These are phyloP conservation scores for Filobasidium wieringae DNA, from an alignment of 768 basidiomycete genomes.

Conservation along the genomic window DNA sequence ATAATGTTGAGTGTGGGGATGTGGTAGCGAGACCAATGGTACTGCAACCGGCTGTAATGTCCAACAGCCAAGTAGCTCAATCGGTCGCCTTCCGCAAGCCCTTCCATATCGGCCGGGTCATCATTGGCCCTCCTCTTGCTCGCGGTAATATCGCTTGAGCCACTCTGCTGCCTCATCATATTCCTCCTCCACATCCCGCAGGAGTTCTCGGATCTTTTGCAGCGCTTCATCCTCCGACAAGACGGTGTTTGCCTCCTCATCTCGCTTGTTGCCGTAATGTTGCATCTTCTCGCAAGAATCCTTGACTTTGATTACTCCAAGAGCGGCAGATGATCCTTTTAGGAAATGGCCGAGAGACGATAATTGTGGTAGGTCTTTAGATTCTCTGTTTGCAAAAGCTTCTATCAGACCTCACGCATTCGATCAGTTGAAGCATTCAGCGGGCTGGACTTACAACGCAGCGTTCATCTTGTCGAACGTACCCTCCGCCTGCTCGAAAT, in stretches of 20 bases:
- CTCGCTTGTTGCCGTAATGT: slow-evolving; percentile 61
- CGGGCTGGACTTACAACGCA: slow-evolving; percentile 53
- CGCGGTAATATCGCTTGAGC: slow-evolving; percentile 49
- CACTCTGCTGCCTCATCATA: slow-evolving; percentile 58
- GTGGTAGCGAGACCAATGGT: too few relatives aligned
- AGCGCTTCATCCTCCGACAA: slow-evolving; percentile 33
- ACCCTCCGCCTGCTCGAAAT: slow-evolving; percentile 62
- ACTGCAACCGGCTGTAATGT: too few relatives aligned
- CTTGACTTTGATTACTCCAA: slow-evolving; percentile 73
- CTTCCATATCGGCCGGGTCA: too few relatives aligned
- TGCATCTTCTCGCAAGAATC: slow-evolving; percentile 82
- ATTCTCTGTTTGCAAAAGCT: background rate
- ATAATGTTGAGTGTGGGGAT: too few relatives aligned
- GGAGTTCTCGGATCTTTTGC: slow-evolving; percentile 48
- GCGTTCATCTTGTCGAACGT: slow-evolving; percentile 71
- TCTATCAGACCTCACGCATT: background rate
- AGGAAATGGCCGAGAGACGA: slow-evolving; percentile 80
- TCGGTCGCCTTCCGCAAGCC: too few relatives aligned
- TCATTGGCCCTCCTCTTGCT: slow-evolving; percentile 16
- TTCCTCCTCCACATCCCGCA: slow-evolving; percentile 54
- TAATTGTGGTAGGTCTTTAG: slow-evolving; percentile 54
- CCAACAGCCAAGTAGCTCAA: too few relatives aligned
- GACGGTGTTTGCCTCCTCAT: slow-evolving; percentile 42
- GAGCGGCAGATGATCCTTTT: slow-evolving; percentile 90
- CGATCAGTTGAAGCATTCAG: background rate